Conservation (phyloP, 352 stramenopile genomes). For the Phytophthora multivora region DNA sequence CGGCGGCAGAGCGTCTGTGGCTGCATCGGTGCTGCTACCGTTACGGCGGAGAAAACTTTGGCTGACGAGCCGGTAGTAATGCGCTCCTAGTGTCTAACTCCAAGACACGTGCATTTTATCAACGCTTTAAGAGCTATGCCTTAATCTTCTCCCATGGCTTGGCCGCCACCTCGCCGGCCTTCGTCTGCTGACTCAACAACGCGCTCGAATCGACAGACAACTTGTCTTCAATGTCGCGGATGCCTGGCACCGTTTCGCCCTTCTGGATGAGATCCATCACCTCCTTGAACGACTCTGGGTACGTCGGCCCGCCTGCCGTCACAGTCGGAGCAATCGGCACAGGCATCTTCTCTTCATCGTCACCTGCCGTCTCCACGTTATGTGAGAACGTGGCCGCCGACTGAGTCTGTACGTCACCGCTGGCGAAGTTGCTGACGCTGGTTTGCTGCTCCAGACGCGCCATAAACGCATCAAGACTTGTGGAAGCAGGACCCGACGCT, state of each 20-base stretch:
- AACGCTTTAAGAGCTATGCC: constrained; percentile 19
- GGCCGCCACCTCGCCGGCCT: constrained; percentile 15
- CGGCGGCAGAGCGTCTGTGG: constrained; percentile 2
- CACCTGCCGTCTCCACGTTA: constrained; percentile 1
- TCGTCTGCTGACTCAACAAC: constrained; percentile 31
- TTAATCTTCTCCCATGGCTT: constrained; percentile 59
- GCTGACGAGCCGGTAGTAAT: not conserved
- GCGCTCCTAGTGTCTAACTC: not conserved
- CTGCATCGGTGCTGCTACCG: not conserved
- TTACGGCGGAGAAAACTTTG: constrained; percentile 10
- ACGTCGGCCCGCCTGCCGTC: constrained; percentile 41
- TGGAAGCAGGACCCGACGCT: constrained; percentile 14
- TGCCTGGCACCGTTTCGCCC: constrained; percentile 69
- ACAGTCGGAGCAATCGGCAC: constrained; percentile 20
- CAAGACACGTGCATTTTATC: constrained; percentile 11
- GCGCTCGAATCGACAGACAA: constrained; percentile 59
- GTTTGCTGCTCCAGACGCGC: constrained; percentile 54
- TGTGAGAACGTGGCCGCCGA: not conserved
- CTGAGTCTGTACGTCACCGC: constrained; percentile 8
- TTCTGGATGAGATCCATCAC: constrained; percentile 81
- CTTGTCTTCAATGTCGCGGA: constrained; percentile 78
- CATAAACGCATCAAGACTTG: constrained; percentile 60
- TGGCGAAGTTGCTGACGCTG: constrained; percentile 37
- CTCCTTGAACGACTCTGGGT: constrained; percentile 74
- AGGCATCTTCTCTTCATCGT: constrained; percentile 41